phyloP scores from a whole-genome alignment of 169 alveolate genomes.

The Plasmodium ovale region DNA sequence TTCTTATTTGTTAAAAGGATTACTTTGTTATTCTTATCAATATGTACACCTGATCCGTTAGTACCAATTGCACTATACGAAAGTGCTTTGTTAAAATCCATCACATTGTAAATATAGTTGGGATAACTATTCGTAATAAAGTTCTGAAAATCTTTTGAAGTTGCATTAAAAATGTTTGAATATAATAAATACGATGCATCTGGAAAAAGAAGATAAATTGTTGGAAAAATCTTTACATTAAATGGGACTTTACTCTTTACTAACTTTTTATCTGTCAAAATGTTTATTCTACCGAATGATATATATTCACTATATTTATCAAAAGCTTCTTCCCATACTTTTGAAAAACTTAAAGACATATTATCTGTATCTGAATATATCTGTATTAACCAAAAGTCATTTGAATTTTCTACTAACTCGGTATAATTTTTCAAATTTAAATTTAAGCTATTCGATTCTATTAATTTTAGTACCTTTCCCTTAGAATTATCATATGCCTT shows the following conservation, averaged over 20 bases:
- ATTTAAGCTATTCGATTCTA: slow-evolving; percentile 79
- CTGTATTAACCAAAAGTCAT: slow-evolving; percentile 80
- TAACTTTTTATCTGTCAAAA: slow-evolving; percentile 74
- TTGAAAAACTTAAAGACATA: slow-evolving; percentile 78
- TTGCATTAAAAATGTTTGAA: slow-evolving; percentile 77
- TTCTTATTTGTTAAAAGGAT: slow-evolving; percentile 33
- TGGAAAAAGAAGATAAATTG: slow-evolving; percentile 76
- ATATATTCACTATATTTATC: slow-evolving; percentile 78
- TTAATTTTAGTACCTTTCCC: slow-evolving; percentile 78
- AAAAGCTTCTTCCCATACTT: slow-evolving; percentile 82
- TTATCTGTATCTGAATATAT: slow-evolving; percentile 81
- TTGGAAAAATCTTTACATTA: slow-evolving; percentile 81
- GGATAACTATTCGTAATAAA: slow-evolving; percentile 76
- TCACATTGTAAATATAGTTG: slow-evolving; percentile 9
- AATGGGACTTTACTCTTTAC: slow-evolving; percentile 77
- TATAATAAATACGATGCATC: slow-evolving; percentile 79
- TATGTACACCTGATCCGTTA: neutral
- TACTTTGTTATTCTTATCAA: slow-evolving; percentile 43
- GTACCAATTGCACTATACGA: neutral
- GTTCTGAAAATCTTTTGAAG: slow-evolving; percentile 74
- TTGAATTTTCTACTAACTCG: slow-evolving; percentile 69
- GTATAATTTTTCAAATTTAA: slow-evolving; percentile 71
- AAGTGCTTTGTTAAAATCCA: slow-evolving; percentile 9
- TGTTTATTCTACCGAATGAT: slow-evolving; percentile 79
- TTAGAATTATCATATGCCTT: slow-evolving; percentile 86